These are phyloP conservation scores for Suillus subaureus DNA, from an alignment of 768 basidiomycete species.

Conservation along the genomic window DNA sequence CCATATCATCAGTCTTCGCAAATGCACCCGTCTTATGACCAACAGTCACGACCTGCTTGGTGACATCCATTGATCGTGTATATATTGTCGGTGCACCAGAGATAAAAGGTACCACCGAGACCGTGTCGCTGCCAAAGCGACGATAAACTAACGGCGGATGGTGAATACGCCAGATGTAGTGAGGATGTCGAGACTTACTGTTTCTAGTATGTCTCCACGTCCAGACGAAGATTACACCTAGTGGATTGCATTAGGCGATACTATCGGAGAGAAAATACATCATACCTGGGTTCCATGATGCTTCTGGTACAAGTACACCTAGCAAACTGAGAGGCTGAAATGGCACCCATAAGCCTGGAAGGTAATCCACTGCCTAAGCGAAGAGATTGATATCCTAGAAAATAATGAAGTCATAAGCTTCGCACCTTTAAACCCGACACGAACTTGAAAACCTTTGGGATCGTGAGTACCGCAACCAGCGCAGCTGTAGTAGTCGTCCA, in stretches of 20 bases:
- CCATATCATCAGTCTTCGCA: conserved; percentile 18
- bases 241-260: not conserved
- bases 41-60: conserved; percentile 19
- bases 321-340: conserved; percentile 18
- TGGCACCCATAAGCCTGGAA: conserved; percentile 25
- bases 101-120: conserved; percentile 26
- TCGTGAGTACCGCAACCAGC: conserved; percentile 8
- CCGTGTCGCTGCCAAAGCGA: conserved; percentile 21
- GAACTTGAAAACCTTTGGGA: conserved; percentile 21
- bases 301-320: conserved; percentile 18
- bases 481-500: conserved; percentile 11
- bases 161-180: not conserved
- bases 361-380: conserved; percentile 18
- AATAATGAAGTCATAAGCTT: not conserved
- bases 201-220: conserved; percentile 26
- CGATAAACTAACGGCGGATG: conserved; percentile 18
- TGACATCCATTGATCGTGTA: conserved; percentile 25
- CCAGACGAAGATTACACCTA: conserved; percentile 24
- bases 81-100: conserved; percentile 20
- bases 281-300: conserved; percentile 24
- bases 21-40: conserved; percentile 24
- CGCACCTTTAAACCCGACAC: conserved; percentile 19
- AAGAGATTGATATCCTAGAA: not conserved
- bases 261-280: not conserved
- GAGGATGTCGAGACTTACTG: conserved; percentile 1